Percentiles rank a stretch among this genome's conserved stretches.
phyloP scores from a whole-genome alignment of 495 filamentous ascomycete genomes.

The Apiosordaria backusii region DNA sequence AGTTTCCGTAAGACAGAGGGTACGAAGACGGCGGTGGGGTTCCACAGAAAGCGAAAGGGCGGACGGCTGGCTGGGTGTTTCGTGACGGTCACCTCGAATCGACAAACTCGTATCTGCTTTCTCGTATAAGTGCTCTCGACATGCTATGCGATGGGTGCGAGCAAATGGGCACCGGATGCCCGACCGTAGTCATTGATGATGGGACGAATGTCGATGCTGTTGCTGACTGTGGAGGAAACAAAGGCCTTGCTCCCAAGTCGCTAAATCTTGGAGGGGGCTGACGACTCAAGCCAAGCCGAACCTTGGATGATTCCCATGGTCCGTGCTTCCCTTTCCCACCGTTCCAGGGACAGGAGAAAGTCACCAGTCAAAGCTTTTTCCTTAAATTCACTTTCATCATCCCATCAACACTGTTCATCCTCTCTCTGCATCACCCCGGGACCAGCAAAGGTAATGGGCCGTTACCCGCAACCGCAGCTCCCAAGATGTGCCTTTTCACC shows the following conservation, averaged over 20 bases:
- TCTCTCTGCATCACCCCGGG: neutral
- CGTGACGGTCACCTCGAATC: neutral
- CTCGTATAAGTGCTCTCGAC: neutral
- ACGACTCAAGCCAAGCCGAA: slow-evolving; percentile 2
- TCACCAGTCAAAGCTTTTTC: neutral
- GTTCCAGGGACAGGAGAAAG: neutral
- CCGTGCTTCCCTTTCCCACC: neutral
- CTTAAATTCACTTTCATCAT: no score
- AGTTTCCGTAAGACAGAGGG: neutral
- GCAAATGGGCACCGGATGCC: neutral
- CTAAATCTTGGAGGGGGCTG: neutral
- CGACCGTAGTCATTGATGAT: slow-evolving; percentile 1
- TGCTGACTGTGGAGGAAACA: neutral
- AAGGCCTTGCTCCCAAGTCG: slow-evolving; percentile 1
- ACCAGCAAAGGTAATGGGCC: neutral
- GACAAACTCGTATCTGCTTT: neutral
- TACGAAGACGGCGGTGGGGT: neutral
- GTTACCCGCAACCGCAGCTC: neutral
- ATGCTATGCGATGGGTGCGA: slow-evolving; percentile 1
- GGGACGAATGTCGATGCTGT: neutral
- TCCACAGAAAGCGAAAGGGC: neutral
- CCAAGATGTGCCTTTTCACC: neutral
- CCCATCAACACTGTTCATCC: neutral
- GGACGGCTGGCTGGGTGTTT: neutral
- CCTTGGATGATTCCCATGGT: neutral